Evolutionary conservation across 257 asterid genomes (phyloP), one percentile per base, ranked within the genome.

Genomic region (Plectranthus barbatus): DNA sequence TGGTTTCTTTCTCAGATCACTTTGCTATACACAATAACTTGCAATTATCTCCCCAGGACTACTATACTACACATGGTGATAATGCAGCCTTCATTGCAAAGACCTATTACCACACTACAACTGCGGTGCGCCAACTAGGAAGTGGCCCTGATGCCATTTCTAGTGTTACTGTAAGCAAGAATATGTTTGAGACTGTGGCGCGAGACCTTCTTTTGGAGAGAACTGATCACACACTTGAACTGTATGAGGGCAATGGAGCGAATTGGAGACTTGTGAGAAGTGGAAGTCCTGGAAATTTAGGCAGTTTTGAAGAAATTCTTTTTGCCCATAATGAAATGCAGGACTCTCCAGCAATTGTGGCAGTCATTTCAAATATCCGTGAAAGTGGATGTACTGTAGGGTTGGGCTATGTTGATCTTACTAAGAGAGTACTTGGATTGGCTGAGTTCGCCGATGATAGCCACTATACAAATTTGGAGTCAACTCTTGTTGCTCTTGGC

Each of bases 281-380:
- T 74, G 99, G 94, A 64, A 85, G 90, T 57, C 99, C 97, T 3
- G 99, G 99, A 69, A 87, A 87, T 73, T 74, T 93, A 64, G 91
- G 90, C 61, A 85, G 91, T 67, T 93, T 93, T 67, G 97, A 93
- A 68, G 99, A 93, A 51, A 73, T 87, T 69, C 82, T 93, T 62
- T 93, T 89, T 76, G 96, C 99, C 31, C 87, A 86, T 81, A 83
- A 85, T 73, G 99, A 93, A 56, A 93, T 93, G 99, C 97, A 80
- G 70, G 97, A 93, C 76, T 79, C 95, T 55, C 96, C 99, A 6
- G 92, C 69, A 20, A 84, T 85, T 59, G 87, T 80, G 64, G 93
- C 97, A 41, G 66, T 90, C 44, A 63, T 71, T 48, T 85, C 90
- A 39, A 82, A 74, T 72, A 76, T 82, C 19, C 83, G 85, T 39